phyloP scores from a whole-genome alignment of 768 basidiomycete genomes.

The Tricholoma terreum region DNA sequence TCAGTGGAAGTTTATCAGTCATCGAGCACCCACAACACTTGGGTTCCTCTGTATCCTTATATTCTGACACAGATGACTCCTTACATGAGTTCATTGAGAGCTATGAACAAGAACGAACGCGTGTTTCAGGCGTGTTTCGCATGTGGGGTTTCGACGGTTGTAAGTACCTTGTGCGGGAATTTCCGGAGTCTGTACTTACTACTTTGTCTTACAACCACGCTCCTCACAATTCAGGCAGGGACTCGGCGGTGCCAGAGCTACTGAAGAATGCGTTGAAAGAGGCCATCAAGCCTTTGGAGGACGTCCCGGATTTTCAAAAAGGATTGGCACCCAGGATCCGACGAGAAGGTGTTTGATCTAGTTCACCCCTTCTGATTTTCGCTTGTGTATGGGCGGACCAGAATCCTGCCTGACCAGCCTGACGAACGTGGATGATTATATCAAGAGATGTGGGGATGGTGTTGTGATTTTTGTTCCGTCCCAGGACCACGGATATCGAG shows the following conservation, averaged over 20 bases:
- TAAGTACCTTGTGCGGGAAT: too few species aligned
- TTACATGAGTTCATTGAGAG: too few species aligned
- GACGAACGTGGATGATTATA: conserved; percentile 11
- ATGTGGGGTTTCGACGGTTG: conserved; percentile 21
- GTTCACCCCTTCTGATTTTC: conserved; percentile 41
- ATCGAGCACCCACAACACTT: too few species aligned
- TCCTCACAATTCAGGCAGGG: too few species aligned
- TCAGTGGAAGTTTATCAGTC: too few species aligned
- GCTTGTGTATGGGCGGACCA: conserved; percentile 28
- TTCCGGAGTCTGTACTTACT: too few species aligned
- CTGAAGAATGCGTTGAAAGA: conserved; percentile 16
- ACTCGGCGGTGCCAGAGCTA: conserved; percentile 20
- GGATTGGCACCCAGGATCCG: conserved; percentile 43
- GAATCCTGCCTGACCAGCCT: conserved; percentile 7
- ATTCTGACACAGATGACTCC: too few species aligned
- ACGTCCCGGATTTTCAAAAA: conserved; percentile 27
- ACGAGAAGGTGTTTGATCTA: conserved; percentile 39
- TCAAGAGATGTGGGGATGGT: conserved; percentile 16
- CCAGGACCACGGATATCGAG: not conserved
- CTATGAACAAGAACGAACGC: too few species aligned
- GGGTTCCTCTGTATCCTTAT: too few species aligned
- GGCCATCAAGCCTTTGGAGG: conserved; percentile 26
- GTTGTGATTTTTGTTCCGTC: conserved; percentile 6
- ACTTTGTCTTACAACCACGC: too few species aligned
- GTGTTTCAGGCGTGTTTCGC: too few species aligned